Evolutionary conservation across 73 alveolate species (phyloP).

Genomic region (Tetrahymena elliotti): DNA sequence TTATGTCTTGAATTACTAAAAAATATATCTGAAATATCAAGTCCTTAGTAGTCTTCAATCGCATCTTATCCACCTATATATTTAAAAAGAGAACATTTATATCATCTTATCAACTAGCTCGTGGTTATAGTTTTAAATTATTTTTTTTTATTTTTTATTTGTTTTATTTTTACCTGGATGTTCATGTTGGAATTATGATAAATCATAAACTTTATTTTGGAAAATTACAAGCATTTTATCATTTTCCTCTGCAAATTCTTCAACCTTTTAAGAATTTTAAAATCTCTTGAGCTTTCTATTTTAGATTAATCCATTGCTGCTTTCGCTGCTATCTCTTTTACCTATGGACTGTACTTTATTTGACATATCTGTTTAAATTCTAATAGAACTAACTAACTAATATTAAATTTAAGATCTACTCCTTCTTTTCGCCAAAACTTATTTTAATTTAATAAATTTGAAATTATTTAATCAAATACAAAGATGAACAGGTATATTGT

Average conservation of each 20-base stretch:
- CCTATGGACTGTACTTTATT: background rate
- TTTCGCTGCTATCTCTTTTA: background rate
- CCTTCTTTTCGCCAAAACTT: background rate
- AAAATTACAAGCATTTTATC: background rate
- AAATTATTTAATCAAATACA: background rate
- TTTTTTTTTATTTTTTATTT: background rate
- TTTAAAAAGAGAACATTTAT: background rate
- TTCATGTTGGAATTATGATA: background rate
- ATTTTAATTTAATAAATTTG: background rate
- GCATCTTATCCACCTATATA: background rate
- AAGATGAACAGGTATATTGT: background rate
- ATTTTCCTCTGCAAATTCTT: background rate
- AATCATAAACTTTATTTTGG: background rate
- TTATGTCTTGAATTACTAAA: background rate
- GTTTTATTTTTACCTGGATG: background rate
- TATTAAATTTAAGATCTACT: background rate
- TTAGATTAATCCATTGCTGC: background rate
- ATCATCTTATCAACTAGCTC: background rate
- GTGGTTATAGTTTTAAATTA: background rate
- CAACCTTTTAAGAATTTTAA: background rate
- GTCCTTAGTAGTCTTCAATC: background rate
- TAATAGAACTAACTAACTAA: background rate
- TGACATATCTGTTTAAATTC: background rate
- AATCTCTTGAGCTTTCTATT: background rate
- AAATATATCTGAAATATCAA: background rate